These are phyloP conservation scores for Seminavis robusta DNA, from an alignment of 108 stramenopile species.

Conservation along the genomic window DNA sequence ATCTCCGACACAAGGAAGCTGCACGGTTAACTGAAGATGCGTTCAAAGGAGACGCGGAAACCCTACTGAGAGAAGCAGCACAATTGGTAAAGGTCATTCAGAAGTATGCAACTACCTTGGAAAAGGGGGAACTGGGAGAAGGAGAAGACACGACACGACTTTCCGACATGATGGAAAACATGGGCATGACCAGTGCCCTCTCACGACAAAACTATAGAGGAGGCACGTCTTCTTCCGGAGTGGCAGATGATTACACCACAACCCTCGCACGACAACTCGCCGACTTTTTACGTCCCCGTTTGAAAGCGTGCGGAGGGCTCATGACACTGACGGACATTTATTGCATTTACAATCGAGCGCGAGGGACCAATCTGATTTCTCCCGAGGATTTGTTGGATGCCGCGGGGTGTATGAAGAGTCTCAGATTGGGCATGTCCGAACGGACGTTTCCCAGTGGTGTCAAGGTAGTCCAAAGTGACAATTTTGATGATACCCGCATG, in stretches of 20 bases:
- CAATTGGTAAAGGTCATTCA: slow-evolving; percentile 71
- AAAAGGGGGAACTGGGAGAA: slow-evolving; percentile 2
- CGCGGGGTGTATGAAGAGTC: slow-evolving; percentile 48
- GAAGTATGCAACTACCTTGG: slow-evolving; percentile 60
- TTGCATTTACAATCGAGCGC: slow-evolving; percentile 91
- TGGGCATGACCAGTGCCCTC: slow-evolving; percentile 95
- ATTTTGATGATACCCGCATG: slow-evolving; percentile 55
- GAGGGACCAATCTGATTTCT: slow-evolving; percentile 93
- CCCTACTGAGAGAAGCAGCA: slow-evolving; percentile 60
- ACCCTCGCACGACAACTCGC: slow-evolving; percentile 91
- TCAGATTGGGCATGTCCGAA: slow-evolving; percentile 78
- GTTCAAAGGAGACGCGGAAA: slow-evolving; percentile 68
- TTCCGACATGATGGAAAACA: slow-evolving; percentile 63
- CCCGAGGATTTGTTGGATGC: slow-evolving; percentile 93
- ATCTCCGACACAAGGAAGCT: slow-evolving; percentile 55
- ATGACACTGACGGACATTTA: slow-evolving; percentile 85
- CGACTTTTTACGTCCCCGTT: slow-evolving; percentile 76
- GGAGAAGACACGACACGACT: slow-evolving; percentile 52
- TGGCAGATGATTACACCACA: slow-evolving; percentile 1
- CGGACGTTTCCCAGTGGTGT: slow-evolving; percentile 82
- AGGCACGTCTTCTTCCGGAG: background rate
- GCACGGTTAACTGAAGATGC: slow-evolving; percentile 63
- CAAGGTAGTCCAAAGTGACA: slow-evolving; percentile 77
- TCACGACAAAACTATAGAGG: slow-evolving; percentile 67
- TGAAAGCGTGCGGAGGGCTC: slow-evolving; percentile 55